Evolutionary conservation across 1,284 basidiomycete species (phyloP).

Genomic region (Leccinum huronense): DNA sequence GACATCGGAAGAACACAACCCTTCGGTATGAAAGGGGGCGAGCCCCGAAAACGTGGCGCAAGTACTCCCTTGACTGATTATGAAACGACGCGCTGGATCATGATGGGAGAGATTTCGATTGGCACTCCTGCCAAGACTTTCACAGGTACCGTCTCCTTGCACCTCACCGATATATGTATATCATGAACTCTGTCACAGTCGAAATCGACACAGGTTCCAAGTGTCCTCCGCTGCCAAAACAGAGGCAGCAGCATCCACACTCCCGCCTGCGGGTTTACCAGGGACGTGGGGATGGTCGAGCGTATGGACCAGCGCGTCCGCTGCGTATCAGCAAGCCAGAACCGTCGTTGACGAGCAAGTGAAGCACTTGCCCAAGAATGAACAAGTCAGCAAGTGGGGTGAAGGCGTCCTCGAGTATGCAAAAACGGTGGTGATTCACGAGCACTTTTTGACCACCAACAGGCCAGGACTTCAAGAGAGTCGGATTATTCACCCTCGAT

Average conservation of each 20-base stretch:
- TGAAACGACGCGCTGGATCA: background rate
- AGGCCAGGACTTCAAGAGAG: conserved; percentile 86
- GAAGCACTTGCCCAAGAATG: conserved; percentile 75
- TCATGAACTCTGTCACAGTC: background rate
- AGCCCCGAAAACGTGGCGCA: background rate
- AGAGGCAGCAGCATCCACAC: conserved; percentile 20
- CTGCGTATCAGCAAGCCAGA: conserved; percentile 84
- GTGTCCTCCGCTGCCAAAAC: conserved; percentile 26
- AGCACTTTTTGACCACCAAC: conserved; percentile 11
- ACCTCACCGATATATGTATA: background rate
- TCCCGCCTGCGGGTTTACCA: conserved; percentile 29
- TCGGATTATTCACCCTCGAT: conserved; percentile 82
- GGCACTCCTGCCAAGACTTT: background rate
- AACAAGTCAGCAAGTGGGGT: conserved; percentile 79
- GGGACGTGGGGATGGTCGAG: conserved; percentile 76
- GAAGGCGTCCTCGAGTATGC: conserved; percentile 61
- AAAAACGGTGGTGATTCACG: conserved; percentile 14
- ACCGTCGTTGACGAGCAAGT: conserved; percentile 90
- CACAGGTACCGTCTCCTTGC: background rate
- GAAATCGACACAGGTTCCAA: background rate
- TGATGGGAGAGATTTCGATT: background rate
- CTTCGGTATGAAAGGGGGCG: background rate
- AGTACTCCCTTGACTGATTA: background rate
- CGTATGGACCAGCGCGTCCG: conserved; percentile 85
- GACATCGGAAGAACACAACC: background rate